Base-by-base conservation (phyloP, 2,329 filamentous ascomycete species). In the Domatiomyces catenatus region DNA sequence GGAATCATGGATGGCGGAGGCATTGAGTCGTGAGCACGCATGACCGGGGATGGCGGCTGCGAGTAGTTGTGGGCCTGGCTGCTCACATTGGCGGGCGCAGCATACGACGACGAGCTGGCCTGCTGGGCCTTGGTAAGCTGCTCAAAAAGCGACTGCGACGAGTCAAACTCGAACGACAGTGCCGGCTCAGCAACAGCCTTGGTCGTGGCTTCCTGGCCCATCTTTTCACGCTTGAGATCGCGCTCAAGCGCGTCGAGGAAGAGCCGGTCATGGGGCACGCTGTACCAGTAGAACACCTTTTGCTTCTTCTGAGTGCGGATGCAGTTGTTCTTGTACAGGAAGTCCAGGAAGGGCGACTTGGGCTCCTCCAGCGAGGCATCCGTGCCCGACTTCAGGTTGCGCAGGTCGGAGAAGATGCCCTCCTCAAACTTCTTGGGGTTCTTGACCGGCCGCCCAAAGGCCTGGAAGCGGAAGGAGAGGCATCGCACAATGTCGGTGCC, bases 261-360 rank as follows among this genome's bases (percentile, higher is more conserved):
- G 48, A 98, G 80, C 50, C 92, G 81, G 70, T 98, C 92, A 67
- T 98, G 92, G 1, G 92, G 92, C 46, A 98, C 92, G 72, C 89
- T 95, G 72, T 96, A 98, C 92, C 92, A 98, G 73, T 96, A 98
- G 65, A 98, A 98, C 58, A 98, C 92, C 75, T 98, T 98, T 66
- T 98, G 92, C 77, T 98, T 98, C 81, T 98, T 98, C 70, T 98
- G 92, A 39, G 92, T 98, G 61, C 92, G 83, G 61, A 98, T 98
- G 77, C 92, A 98, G 75, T 98, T 98, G 79, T 98, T 98, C 78
- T 98, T 98, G 80, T 98, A 98, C 44, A 98, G 76, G 68, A 96
- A 98, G 70, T 98, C 92, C 55, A 98, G 79, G 71, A 98, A 98
- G 1, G 86, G 83, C 71, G 90, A 96, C 77, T 98, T 98, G 50